Conservation (phyloP, 345 rosid species). For the Clausena lansium region DNA sequence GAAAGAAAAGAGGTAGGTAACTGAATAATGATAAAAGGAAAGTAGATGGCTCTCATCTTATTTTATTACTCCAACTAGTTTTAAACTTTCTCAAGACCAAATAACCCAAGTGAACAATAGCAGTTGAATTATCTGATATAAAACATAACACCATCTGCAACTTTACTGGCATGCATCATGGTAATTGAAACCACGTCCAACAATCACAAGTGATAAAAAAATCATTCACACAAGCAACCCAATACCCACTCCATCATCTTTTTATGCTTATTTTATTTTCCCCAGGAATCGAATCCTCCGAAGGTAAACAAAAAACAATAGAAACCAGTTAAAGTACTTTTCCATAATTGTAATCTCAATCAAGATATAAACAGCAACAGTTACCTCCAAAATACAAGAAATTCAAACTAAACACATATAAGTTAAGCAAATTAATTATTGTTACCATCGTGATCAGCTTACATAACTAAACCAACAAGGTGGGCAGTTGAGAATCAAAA, state of each 20-base stretch:
- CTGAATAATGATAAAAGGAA: not conserved
- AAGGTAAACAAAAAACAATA: not conserved
- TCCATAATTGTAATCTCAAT: constrained; percentile 1
- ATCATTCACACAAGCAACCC: not conserved
- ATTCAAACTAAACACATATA: not conserved
- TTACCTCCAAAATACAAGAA: constrained; percentile 10
- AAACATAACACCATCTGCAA: not conserved
- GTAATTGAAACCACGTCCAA: not conserved
- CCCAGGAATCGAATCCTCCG: not conserved
- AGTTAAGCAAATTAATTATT: not conserved
- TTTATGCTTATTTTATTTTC: too few relatives aligned
- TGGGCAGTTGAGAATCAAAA: constrained; percentile 28
- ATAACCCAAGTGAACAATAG: constrained; percentile 1
- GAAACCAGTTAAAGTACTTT: not conserved
- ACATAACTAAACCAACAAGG: constrained; percentile 12
- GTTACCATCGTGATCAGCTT: not conserved
- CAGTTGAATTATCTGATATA: not conserved
- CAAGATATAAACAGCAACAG: not conserved
- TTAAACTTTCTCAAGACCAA: not conserved
- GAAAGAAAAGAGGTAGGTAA: not conserved
- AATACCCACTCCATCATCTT: not conserved
- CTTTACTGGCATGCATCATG: not conserved
- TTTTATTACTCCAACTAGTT: not conserved
- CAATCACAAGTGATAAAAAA: not conserved
- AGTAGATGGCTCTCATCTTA: not conserved